These are phyloP conservation scores for Annona cherimola DNA, from an alignment of 164 flowering plant genomes.

Conservation along the genomic window DNA sequence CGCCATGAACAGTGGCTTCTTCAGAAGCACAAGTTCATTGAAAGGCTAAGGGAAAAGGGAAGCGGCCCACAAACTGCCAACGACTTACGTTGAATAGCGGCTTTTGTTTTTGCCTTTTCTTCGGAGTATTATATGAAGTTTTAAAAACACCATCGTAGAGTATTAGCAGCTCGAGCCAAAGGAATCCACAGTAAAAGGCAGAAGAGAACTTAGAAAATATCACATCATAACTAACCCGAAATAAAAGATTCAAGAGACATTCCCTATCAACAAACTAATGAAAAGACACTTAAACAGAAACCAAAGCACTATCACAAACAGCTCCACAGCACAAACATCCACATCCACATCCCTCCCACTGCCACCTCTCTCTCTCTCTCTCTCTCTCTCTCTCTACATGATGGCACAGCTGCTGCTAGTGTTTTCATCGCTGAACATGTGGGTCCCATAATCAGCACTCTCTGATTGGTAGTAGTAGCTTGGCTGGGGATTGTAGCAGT, in stretches of 20 bases:
- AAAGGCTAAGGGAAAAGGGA: neutral
- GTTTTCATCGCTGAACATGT: constrained; percentile 66
- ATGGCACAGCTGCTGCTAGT: constrained; percentile 54
- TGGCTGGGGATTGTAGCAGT: constrained; percentile 15
- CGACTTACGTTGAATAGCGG: neutral
- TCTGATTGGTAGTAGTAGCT: constrained; percentile 13
- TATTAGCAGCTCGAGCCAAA: neutral
- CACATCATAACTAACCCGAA: neutral
- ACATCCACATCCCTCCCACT: too few species aligned
- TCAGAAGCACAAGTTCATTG: neutral
- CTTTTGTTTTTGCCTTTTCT: neutral
- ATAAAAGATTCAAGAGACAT: neutral
- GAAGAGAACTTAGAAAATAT: neutral
- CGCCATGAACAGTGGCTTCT: neutral
- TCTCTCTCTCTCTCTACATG: constrained; percentile 31
- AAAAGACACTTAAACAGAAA: constrained; percentile 4
- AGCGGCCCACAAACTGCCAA: neutral
- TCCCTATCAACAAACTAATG: neutral
- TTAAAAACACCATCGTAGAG: neutral
- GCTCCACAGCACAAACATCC: constrained; percentile 12
- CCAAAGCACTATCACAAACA: constrained; percentile 4
- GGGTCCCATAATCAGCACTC: constrained; percentile 28
- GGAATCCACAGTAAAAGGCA: constrained; percentile 1
- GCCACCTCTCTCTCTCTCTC: constrained; percentile 1
- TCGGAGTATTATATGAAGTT: neutral